phyloP scores from a whole-genome alignment of 176 grass and related monocot genomes.

The Lolium rigidum region DNA sequence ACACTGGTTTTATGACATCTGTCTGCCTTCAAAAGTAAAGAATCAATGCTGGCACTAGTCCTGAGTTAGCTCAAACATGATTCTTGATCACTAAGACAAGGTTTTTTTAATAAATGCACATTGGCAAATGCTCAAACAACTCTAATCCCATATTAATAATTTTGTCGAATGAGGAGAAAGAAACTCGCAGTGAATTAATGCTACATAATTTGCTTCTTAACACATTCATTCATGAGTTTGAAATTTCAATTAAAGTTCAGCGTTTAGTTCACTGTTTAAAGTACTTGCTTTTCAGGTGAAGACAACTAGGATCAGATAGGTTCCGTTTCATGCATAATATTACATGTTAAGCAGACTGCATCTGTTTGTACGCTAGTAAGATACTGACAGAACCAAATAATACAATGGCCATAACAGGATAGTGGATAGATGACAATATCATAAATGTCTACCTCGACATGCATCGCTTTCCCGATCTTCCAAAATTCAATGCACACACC shows the following conservation, averaged over 20 bases:
- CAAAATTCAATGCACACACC: constrained; percentile 99
- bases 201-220: background rate
- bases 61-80: constrained; percentile 30
- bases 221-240: background rate
- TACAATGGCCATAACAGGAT: background rate
- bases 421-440: constrained; percentile 3
- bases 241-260: background rate
- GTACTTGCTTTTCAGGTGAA: constrained; percentile 14
- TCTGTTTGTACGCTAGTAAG: background rate
- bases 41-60: background rate
- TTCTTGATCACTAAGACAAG: background rate
- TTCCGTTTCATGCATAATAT: constrained; percentile 30
- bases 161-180: background rate
- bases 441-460: constrained; percentile 74
- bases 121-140: constrained; percentile 17
- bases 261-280: background rate
- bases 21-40: background rate
- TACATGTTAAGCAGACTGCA: background rate
- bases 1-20: background rate
- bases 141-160: background rate
- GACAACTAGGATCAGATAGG: constrained; percentile 7
- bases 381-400: background rate
- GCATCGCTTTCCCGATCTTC: constrained; percentile 99
- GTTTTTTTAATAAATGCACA: background rate
- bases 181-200: background rate